Conservation (phyloP, 176 grass and related monocot genomes). For the Oryza glumipatula region DNA sequence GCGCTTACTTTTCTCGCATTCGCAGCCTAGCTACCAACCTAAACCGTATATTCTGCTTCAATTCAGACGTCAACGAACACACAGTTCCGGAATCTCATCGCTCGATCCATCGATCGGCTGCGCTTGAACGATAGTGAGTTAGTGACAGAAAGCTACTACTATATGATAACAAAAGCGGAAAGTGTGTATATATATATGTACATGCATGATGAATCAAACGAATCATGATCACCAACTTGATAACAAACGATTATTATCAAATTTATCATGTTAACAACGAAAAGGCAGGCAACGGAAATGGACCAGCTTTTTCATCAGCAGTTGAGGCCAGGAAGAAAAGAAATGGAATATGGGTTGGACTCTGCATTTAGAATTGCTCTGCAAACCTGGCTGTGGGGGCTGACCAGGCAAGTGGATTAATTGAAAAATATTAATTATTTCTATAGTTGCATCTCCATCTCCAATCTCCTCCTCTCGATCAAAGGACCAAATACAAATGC, state of each 20-base stretch:
- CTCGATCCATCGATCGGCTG: neutral
- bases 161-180: neutral
- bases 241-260: neutral
- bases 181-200: neutral
- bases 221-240: neutral
- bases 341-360: neutral
- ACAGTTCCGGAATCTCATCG: neutral
- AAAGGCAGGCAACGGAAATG: neutral
- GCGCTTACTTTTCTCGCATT: no score
- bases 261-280: neutral
- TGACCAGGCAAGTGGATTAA: neutral
- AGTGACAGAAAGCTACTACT: neutral
- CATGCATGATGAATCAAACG: neutral
- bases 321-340: conserved; percentile 1
- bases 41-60: neutral
- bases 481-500: conserved; percentile 1
- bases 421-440: neutral
- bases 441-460: neutral
- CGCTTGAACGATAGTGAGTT: neutral
- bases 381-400: neutral
- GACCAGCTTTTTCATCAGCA: neutral
- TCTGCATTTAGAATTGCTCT: neutral
- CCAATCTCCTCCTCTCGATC: neutral
- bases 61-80: neutral
- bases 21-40: neutral